phyloP scores from a whole-genome alignment of 306 rosid species.

The Gynostemma pentaphyllum region DNA sequence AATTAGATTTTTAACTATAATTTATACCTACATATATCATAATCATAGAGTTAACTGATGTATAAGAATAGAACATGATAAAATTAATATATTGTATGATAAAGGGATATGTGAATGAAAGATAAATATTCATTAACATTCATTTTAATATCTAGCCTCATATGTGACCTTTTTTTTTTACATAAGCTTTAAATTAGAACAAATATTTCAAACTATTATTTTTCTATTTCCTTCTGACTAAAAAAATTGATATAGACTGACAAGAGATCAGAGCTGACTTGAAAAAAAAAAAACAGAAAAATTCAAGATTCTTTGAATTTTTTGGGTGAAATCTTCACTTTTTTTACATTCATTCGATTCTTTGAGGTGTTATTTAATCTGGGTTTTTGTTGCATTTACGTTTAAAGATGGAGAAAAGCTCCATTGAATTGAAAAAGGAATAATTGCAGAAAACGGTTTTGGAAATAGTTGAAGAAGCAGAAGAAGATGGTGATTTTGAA shows the following conservation, averaged over 20 bases:
- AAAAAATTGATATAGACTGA: too few relatives aligned
- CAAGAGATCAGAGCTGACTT: neutral
- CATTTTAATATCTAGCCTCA: too few relatives aligned
- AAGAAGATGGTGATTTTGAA: constrained; percentile 27
- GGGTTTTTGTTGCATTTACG: neutral
- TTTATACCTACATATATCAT: too few relatives aligned
- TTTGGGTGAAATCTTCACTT: neutral
- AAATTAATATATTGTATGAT: too few relatives aligned
- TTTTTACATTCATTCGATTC: neutral
- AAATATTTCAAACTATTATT: constrained; percentile 1
- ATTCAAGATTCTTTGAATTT: neutral
- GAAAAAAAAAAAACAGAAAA: neutral
- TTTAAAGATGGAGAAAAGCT: neutral
- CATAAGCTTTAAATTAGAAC: too few relatives aligned
- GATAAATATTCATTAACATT: too few relatives aligned
- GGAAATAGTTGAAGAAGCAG: constrained; percentile 20
- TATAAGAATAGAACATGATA: too few relatives aligned
- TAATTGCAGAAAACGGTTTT: constrained; percentile 30
- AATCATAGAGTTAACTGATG: too few relatives aligned
- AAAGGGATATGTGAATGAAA: too few relatives aligned
- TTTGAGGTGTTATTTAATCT: neutral
- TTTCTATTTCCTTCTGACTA: too few relatives aligned
- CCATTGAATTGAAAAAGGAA: constrained; percentile 34
- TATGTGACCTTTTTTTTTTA: too few relatives aligned
- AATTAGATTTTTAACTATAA: too few relatives aligned